phyloP scores from a whole-genome alignment of 352 stramenopile genomes.

The Globisporangium uncinulatum region DNA sequence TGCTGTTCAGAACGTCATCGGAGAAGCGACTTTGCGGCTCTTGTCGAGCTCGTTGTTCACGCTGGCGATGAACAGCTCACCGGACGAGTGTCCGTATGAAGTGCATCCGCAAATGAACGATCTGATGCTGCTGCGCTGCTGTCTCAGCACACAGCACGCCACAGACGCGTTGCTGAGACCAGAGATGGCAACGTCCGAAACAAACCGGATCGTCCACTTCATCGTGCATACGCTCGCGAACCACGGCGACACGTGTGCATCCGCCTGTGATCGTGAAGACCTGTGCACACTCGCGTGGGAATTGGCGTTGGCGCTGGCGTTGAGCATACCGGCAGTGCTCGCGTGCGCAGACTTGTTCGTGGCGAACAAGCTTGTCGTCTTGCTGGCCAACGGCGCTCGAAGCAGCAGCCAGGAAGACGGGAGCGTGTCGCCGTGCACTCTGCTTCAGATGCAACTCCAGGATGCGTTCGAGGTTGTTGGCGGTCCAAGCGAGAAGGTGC shows the following conservation, averaged over 20 bases:
- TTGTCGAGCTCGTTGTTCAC: conserved; percentile 19
- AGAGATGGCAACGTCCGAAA: background rate
- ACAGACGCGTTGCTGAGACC: background rate
- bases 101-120: conserved; percentile 12
- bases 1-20: conserved; percentile 13
- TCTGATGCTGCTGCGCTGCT: conserved; percentile 24
- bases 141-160: conserved; percentile 26
- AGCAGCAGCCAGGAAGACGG: background rate
- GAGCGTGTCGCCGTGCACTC: conserved; percentile 15
- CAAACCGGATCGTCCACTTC: conserved; percentile 17
- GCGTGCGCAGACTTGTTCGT: conserved; percentile 11
- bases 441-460: conserved; percentile 31
- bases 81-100: conserved; percentile 24
- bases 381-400: conserved; percentile 1
- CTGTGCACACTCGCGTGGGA: conserved; percentile 32
- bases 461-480: conserved; percentile 25
- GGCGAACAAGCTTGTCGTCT: background rate
- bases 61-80: conserved; percentile 30
- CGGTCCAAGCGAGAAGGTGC: conserved; percentile 25
- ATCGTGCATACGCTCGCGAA: conserved; percentile 17
- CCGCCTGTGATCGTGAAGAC: conserved; percentile 32
- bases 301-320: conserved; percentile 22
- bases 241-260: conserved; percentile 17
- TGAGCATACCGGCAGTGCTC: conserved; percentile 32
- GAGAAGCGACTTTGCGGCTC: conserved; percentile 9